Evolutionary conservation across 169 alveolate species (phyloP).

Genomic region (Cyclospora cayetanensis): DNA sequence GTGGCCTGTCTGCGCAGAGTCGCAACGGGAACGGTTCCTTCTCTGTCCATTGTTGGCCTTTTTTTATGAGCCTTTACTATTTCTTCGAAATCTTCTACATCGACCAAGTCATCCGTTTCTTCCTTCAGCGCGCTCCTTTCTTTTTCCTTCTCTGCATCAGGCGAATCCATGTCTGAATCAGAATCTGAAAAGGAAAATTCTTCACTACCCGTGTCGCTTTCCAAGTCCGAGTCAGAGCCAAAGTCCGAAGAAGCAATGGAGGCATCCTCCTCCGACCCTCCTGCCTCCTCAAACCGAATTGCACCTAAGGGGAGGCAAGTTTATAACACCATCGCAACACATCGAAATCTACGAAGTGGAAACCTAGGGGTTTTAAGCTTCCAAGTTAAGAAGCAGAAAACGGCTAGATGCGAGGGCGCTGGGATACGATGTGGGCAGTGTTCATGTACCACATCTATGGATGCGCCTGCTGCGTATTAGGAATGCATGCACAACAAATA

Average conservation of each 20-base stretch:
- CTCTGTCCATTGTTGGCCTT: not conserved
- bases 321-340: too few species aligned
- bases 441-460: too few species aligned
- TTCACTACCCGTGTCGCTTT: not conserved
- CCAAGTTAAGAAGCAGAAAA: too few species aligned
- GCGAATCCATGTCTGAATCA: not conserved
- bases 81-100: not conserved
- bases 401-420: too few species aligned
- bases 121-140: not conserved
- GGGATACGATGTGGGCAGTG: too few species aligned
- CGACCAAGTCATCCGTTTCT: not conserved
- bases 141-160: not conserved
- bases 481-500: too few species aligned
- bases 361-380: too few species aligned
- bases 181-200: constrained; percentile 1
- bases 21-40: not conserved
- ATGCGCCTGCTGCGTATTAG: too few species aligned
- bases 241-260: not conserved
- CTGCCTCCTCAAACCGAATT: constrained; percentile 32
- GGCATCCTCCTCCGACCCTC: not conserved
- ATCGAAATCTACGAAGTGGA: too few species aligned
- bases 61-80: not conserved
- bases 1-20: constrained; percentile 43
- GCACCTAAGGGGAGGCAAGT: too few species aligned
- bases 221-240: not conserved